Percentiles rank a stretch among this genome's conserved stretches.
These are phyloP conservation scores for Metarhizium sp. DNA, from an alignment of 2,329 filamentous ascomycete species.

Conservation along the genomic window DNA sequence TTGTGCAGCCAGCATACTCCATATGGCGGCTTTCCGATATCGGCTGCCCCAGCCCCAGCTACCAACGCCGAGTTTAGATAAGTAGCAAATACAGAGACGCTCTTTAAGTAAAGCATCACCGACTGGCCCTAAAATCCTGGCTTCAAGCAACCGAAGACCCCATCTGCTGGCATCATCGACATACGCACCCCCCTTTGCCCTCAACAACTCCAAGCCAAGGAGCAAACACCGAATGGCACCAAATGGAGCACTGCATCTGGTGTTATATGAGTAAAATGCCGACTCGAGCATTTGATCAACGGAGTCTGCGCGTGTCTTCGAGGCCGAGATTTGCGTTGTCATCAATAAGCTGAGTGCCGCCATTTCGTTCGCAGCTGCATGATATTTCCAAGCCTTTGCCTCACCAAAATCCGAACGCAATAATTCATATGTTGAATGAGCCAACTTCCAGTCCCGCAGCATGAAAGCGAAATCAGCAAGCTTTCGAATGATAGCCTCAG, in stretches of 20 bases:
- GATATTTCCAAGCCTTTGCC: slow-evolving; percentile 94
- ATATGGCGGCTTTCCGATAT: slow-evolving; percentile 78
- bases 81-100: slow-evolving; percentile 76
- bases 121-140: slow-evolving; percentile 61
- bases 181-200: slow-evolving; percentile 67
- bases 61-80: slow-evolving; percentile 59
- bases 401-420: slow-evolving; percentile 82
- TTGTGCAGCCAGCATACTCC: slow-evolving; percentile 76
- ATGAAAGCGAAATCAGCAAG: slow-evolving; percentile 94
- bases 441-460: slow-evolving; percentile 91
- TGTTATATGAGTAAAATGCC: slow-evolving; percentile 85
- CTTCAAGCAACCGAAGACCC: slow-evolving; percentile 72
- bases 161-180: slow-evolving; percentile 83
- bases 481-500: slow-evolving; percentile 87
- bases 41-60: slow-evolving; percentile 61
- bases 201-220: slow-evolving; percentile 72
- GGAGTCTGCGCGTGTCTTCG: slow-evolving; percentile 70
- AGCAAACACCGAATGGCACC: slow-evolving; percentile 70
- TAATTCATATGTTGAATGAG: slow-evolving; percentile 85
- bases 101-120: slow-evolving; percentile 81
- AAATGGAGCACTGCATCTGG: slow-evolving; percentile 70
- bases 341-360: slow-evolving; percentile 76
- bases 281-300: slow-evolving; percentile 84
- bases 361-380: slow-evolving; percentile 94
- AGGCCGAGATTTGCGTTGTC: slow-evolving; percentile 59